Evolutionary conservation across 2,329 filamentous ascomycete genomes (phyloP).

Genomic region (Aspergillus aculeatus): DNA sequence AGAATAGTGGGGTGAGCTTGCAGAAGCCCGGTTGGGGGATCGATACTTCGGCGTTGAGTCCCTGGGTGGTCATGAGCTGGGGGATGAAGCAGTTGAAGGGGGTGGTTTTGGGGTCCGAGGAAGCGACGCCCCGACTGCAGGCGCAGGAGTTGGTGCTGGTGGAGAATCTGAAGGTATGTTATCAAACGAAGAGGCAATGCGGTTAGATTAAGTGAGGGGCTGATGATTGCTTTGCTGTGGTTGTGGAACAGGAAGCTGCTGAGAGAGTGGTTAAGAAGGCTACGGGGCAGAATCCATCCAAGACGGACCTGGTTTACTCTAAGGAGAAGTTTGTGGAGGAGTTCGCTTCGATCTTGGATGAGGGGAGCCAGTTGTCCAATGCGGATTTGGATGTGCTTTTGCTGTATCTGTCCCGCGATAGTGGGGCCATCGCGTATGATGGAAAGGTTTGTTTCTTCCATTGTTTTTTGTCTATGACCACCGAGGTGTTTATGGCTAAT

Average conservation of each 20-base stretch:
- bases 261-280: slow-evolving; percentile 53
- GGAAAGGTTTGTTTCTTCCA: slow-evolving; percentile 38
- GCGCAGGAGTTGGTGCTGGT: slow-evolving; percentile 48
- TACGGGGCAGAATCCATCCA: slow-evolving; percentile 44
- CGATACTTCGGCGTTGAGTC: slow-evolving; percentile 49
- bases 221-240: slow-evolving; percentile 11
- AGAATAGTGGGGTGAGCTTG: slow-evolving; percentile 65
- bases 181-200: neutral
- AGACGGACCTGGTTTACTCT: slow-evolving; percentile 67
- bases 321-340: slow-evolving; percentile 62
- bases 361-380: slow-evolving; percentile 54
- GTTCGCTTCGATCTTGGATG: slow-evolving; percentile 55
- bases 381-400: slow-evolving; percentile 69
- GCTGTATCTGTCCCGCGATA: slow-evolving; percentile 67
- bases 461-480: neutral
- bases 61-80: slow-evolving; percentile 74
- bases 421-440: slow-evolving; percentile 51
- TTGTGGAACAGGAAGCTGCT: slow-evolving; percentile 48
- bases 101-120: slow-evolving; percentile 49
- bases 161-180: slow-evolving; percentile 57
- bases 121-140: slow-evolving; percentile 36
- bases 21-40: slow-evolving; percentile 67
- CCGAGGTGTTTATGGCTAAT: slow-evolving; percentile 16
- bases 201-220: slow-evolving; percentile 13
- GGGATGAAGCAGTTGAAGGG: slow-evolving; percentile 66